Base-by-base conservation (phyloP, 2,329 filamentous ascomycete species). In the Neonectria sp. region DNA sequence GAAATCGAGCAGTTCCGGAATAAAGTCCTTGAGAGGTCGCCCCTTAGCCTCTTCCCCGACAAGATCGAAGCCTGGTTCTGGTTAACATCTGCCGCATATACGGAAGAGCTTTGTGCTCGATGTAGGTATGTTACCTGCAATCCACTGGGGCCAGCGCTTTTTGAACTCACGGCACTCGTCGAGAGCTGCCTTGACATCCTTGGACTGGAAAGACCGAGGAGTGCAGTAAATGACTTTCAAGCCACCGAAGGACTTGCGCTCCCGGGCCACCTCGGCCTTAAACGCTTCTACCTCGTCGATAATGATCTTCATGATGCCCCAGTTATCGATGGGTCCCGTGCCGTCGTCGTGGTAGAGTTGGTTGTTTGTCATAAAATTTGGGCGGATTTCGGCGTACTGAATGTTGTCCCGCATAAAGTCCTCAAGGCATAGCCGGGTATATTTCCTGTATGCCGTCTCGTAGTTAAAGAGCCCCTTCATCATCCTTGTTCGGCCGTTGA, bases 401-500 rank as follows among this genome's bases (percentile, higher is more conserved):
- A 93, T 90, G 49, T 88, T 88, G 74, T 93, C 90, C 6, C 82
- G 74, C 25, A 89, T 86, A 77, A 93, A 90, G 67, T 89, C 87
- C 64, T 90, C 81, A 12, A 93, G 87, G 24, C 88, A 89, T 3
- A 81, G 77, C 11, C 82, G 80, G 3, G 90, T 91, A 72, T 93
- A 93, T 76, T 80, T 82, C 53, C 83, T 82, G 74, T 90, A 93
- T 4, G 90, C 89, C 4, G 82, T 84, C 75, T 89, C 86, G 71
- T 93, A 93, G 75, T 91, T 91, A 73, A 93, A 86, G 0, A 93
- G 82, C 0, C 91, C 91, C 75, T 93, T 93, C 86, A 93, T 92
- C 82, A 91, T 91, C 56, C 90, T 86, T 4, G 91, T 93, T 4
- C 90, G 86, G 55, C 87, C 86, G 70, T 93, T 92, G 78, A 94